A percentile compares a stretch with the other conserved stretches of the same genome.
Conservation (phyloP, 179 eudicot genomes). For the Nepenthes alata region DNA sequence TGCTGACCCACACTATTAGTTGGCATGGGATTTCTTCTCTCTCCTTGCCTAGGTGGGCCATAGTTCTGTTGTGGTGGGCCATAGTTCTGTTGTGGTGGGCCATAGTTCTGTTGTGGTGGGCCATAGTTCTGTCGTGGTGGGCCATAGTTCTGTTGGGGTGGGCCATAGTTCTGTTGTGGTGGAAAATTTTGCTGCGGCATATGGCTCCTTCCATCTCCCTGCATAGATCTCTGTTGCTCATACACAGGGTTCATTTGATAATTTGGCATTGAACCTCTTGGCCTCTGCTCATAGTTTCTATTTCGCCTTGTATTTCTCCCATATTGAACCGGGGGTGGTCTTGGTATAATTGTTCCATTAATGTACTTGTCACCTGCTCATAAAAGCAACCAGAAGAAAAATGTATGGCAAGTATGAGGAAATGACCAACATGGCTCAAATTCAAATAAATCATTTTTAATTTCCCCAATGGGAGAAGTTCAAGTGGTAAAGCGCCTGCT, state of each 20-base stretch:
- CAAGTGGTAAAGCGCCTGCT: too few relatives aligned
- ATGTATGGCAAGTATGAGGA: not conserved
- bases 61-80: slow-evolving; percentile 17
- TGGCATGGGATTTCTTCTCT: slow-evolving; percentile 21
- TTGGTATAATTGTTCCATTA: slow-evolving; percentile 72
- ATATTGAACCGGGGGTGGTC: slow-evolving; percentile 84
- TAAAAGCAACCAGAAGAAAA: slow-evolving; percentile 1
- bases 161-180: slow-evolving; percentile 13
- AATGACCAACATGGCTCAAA: not conserved
- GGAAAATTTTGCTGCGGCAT: slow-evolving; percentile 15
- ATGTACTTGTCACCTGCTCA: slow-evolving; percentile 81
- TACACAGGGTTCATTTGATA: slow-evolving; percentile 19
- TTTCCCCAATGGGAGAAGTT: too few relatives aligned
- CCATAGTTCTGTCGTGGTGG: slow-evolving; percentile 22
- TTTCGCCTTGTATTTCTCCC: slow-evolving; percentile 37
- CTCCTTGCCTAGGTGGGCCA: slow-evolving; percentile 26
- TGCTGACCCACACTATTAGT: slow-evolving; percentile 8
- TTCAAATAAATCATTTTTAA: too few relatives aligned
- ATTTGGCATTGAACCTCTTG: slow-evolving; percentile 24
- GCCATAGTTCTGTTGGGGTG: not conserved
- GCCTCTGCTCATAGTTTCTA: slow-evolving; percentile 1
- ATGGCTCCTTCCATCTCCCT: slow-evolving; percentile 21
- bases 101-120: slow-evolving; percentile 3
- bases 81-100: not conserved
- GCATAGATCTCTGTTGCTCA: slow-evolving; percentile 18